These are phyloP conservation scores for Clarireedia sp. DNA, from an alignment of 2,329 filamentous ascomycete genomes.

Conservation along the genomic window DNA sequence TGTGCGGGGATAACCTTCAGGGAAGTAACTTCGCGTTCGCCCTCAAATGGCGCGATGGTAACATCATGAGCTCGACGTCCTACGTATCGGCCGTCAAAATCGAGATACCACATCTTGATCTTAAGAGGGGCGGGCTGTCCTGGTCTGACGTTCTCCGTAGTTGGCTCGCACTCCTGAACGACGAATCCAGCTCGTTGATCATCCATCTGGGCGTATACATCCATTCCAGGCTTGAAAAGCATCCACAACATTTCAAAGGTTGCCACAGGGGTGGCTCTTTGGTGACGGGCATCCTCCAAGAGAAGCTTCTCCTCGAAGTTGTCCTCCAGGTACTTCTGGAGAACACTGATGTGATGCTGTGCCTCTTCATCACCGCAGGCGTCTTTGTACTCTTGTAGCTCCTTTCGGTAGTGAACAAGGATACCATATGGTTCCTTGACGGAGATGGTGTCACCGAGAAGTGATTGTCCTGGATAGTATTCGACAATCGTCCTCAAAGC, in stretches of 20 bases:
- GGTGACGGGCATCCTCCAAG: conserved; percentile 15
- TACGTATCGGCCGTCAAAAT: conserved; percentile 26
- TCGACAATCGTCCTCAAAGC: conserved; percentile 17
- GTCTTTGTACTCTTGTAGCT: conserved; percentile 18
- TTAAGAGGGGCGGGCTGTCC: conserved; percentile 18
- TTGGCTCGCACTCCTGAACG: conserved; percentile 13
- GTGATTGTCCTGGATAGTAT: conserved; percentile 19
- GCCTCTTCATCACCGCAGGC: conserved; percentile 18
- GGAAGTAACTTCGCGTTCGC: conserved; percentile 24
- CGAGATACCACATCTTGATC: conserved; percentile 25
- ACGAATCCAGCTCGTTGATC: conserved; percentile 18
- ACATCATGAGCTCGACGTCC: conserved; percentile 21
- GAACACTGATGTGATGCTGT: conserved; percentile 15
- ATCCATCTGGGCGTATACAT: conserved; percentile 17
- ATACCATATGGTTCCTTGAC: conserved; percentile 33
- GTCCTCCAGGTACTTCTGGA: conserved; percentile 19
- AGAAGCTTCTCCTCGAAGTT: conserved; percentile 18
- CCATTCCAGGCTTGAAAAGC: conserved; percentile 21
- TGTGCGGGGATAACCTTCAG: conserved; percentile 23
- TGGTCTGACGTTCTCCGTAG: conserved; percentile 6
- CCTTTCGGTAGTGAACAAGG: conserved; percentile 25
- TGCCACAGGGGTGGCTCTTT: conserved; percentile 14
- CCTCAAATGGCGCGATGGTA: conserved; percentile 23
- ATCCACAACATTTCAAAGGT: conserved; percentile 23
- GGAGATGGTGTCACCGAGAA: conserved; percentile 18